Evolutionary conservation across 1,284 basidiomycete genomes (phyloP).

Genomic region (Psilocybe mexicana): DNA sequence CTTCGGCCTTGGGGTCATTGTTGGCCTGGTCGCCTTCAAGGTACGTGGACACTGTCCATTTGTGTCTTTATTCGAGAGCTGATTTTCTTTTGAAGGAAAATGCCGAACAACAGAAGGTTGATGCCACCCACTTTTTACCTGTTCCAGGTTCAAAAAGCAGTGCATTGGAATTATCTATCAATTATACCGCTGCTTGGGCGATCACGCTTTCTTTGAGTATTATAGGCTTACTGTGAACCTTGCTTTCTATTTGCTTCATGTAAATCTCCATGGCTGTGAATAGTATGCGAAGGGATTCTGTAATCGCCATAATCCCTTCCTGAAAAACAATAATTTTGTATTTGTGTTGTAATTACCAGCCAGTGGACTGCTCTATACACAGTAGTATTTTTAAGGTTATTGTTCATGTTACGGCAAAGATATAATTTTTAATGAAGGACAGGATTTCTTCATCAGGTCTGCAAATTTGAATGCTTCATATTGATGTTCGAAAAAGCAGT

Average conservation of each 20-base stretch:
- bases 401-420: neutral
- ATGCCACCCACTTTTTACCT: slow-evolving; percentile 60
- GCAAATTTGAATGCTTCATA: slow-evolving; percentile 8
- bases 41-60: slow-evolving; percentile 35
- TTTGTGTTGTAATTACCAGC: neutral
- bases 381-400: neutral
- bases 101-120: slow-evolving; percentile 48
- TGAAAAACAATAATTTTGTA: neutral
- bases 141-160: slow-evolving; percentile 53
- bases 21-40: slow-evolving; percentile 88
- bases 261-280: no score
- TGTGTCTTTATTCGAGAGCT: neutral
- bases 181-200: slow-evolving; percentile 9
- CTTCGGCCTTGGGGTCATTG: slow-evolving; percentile 81
- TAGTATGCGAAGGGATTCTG: no score
- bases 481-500: slow-evolving; percentile 10
- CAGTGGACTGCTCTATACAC: neutral
- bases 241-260: neutral
- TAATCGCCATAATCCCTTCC: no score
- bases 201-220: slow-evolving; percentile 5
- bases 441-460: slow-evolving; percentile 13
- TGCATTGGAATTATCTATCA: slow-evolving; percentile 31
- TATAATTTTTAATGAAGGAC: slow-evolving; percentile 20
- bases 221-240: slow-evolving; percentile 4
- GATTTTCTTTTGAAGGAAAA: slow-evolving; percentile 46